Evolutionary conservation across 208 protist genomes (phyloP).

Genomic region (Crithidia expoeki): DNA sequence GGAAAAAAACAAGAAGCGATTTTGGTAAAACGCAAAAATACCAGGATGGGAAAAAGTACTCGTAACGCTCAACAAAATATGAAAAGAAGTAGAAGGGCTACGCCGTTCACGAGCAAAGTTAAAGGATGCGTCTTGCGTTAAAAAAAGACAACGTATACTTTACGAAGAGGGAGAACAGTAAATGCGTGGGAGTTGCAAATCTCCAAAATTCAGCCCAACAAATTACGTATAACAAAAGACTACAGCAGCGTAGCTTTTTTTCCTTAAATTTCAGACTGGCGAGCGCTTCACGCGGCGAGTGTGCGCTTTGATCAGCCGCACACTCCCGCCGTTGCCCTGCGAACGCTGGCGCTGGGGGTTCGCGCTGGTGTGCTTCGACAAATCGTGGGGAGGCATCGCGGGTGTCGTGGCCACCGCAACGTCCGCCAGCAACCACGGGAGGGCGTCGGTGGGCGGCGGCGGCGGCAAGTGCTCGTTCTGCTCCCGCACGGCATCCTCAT

Average conservation of each 20-base stretch:
- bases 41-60: too few species aligned
- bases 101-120: too few species aligned
- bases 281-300: conserved; percentile 13
- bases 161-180: too few species aligned
- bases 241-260: neutral
- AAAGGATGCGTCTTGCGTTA: too few species aligned
- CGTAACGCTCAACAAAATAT: too few species aligned
- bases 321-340: conserved; percentile 11
- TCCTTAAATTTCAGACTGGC: neutral
- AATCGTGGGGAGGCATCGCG: neutral
- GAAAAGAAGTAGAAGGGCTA: too few species aligned
- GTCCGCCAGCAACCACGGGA: neutral
- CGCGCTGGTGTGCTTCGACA: neutral
- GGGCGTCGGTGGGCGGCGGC: neutral
- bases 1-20: too few species aligned
- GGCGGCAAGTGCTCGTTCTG: conserved; percentile 7
- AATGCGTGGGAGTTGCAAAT: neutral
- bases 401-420: neutral
- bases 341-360: neutral
- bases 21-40: too few species aligned
- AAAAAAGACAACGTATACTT: too few species aligned
- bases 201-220: neutral
- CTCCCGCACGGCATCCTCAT: conserved; percentile 8
- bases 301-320: conserved; percentile 10
- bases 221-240: neutral